These are phyloP conservation scores for Xylaria sp. DNA, from an alignment of 2,329 filamentous ascomycete genomes.

Conservation along the genomic window DNA sequence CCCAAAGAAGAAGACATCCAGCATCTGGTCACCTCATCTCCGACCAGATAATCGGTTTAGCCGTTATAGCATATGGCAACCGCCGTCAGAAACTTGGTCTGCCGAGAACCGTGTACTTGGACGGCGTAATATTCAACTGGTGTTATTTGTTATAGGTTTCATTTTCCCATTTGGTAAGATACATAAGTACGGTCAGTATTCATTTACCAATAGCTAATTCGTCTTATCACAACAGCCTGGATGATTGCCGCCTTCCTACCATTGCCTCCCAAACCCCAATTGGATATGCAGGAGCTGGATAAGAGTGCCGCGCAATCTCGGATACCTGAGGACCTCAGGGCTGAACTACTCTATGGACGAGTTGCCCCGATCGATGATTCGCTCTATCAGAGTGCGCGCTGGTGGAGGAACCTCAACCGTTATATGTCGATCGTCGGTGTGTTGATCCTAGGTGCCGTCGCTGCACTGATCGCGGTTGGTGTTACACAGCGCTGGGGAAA, in stretches of 20 bases:
- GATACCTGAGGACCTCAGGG: slow-evolving; percentile 48
- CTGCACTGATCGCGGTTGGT: slow-evolving; percentile 63
- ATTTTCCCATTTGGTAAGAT: slow-evolving; percentile 75
- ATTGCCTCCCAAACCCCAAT: slow-evolving; percentile 67
- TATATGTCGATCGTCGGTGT: slow-evolving; percentile 67
- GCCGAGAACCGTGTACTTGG: slow-evolving; percentile 69
- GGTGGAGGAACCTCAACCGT: slow-evolving; percentile 70
- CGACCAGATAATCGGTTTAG: slow-evolving; percentile 69
- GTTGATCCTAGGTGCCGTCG: slow-evolving; percentile 62
- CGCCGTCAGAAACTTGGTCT: slow-evolving; percentile 75
- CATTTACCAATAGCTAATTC: slow-evolving; percentile 30
- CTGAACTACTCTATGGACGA: slow-evolving; percentile 47
- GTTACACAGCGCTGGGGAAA: slow-evolving; percentile 60
- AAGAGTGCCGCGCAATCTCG: slow-evolving; percentile 54
- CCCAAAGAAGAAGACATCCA: slow-evolving; percentile 62
- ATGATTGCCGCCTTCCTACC: slow-evolving; percentile 81
- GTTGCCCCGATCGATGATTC: slow-evolving; percentile 54
- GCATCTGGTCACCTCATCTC: slow-evolving; percentile 79
- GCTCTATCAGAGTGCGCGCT: slow-evolving; percentile 62
- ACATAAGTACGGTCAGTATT: background rate
- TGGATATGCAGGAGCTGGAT: slow-evolving; percentile 61
- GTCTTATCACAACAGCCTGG: slow-evolving; percentile 67
- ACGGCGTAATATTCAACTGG: slow-evolving; percentile 77
- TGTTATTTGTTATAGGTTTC: slow-evolving; percentile 80
- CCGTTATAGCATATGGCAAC: slow-evolving; percentile 74